These are phyloP conservation scores for Pseudogymnoascus sp. DNA, from an alignment of 2,329 filamentous ascomycete species.

Conservation along the genomic window DNA sequence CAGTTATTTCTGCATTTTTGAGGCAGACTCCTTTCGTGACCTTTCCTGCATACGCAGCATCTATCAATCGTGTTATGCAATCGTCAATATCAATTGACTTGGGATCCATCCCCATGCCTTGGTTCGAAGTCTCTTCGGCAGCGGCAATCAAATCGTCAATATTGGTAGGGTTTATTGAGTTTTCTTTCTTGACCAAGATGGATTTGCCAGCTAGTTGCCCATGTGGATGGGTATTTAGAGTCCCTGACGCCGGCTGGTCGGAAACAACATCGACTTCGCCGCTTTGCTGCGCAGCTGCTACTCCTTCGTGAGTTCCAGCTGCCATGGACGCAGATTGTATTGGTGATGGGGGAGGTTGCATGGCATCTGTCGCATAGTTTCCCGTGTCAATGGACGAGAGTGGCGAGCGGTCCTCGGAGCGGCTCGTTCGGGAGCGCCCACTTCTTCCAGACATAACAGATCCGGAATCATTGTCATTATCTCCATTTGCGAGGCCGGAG, in stretches of 20 bases:
- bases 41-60: slow-evolving; percentile 92
- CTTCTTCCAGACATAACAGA: slow-evolving; percentile 68
- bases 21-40: slow-evolving; percentile 95
- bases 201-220: slow-evolving; percentile 72
- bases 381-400: slow-evolving; percentile 30
- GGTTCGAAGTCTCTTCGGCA: slow-evolving; percentile 38
- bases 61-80: slow-evolving; percentile 88
- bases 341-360: slow-evolving; percentile 72
- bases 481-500: slow-evolving; percentile 49
- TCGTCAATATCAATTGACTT: slow-evolving; percentile 93
- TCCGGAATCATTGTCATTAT: slow-evolving; percentile 55
- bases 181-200: slow-evolving; percentile 71
- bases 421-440: slow-evolving; percentile 42
- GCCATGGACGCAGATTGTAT: slow-evolving; percentile 69
- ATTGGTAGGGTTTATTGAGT: slow-evolving; percentile 49
- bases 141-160: slow-evolving; percentile 27
- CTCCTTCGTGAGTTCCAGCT: slow-evolving; percentile 61
- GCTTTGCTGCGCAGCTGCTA: slow-evolving; percentile 71
- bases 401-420: slow-evolving; percentile 36
- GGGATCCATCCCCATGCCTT: slow-evolving; percentile 76
- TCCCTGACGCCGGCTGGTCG: slow-evolving; percentile 72
- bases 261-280: slow-evolving; percentile 94
- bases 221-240: slow-evolving; percentile 48
- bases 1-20: slow-evolving; percentile 94
- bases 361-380: slow-evolving; percentile 42